Base-by-base conservation (phyloP, 2,329 filamentous ascomycete species). In the Ceratocystiopsis brevicomis region DNA sequence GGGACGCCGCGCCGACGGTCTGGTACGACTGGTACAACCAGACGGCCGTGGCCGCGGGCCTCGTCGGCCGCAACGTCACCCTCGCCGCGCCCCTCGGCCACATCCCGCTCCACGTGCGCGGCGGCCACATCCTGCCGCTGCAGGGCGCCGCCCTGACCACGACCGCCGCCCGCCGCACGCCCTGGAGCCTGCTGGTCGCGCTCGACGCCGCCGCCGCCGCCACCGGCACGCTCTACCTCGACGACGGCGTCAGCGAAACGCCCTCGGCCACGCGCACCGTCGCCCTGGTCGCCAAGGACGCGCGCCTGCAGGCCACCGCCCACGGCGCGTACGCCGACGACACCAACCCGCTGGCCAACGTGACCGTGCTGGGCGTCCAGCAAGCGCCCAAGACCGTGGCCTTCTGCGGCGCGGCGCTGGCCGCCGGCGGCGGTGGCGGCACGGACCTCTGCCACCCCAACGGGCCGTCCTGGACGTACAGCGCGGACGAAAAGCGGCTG, bases 11-110 rank as follows among this genome's bases (percentile, higher is more conserved):
- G 32, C 13, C 59, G 59, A 58, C 41, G 13, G 57, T 74, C 2
- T 87, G 80, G 76, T 87, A 85, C 52, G 81, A 87, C 56, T 87
- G 80, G 79, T 85, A 85, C 57, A 79, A 69, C n/a, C 71, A 75
- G 41, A 66, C 65, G 0, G 64, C 64, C 0, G 62, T 83, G 11
- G 56, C 61, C 1, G 40, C 30, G 45, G 39, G 42, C 37, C 25
- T 46, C 3, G 42, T 53, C 1, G 62, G 59, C 3, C 52, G 61
- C 49, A 64, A 64, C 35, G 57, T 64, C 9, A 64, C 60, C 1
- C 57, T 65, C 16, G 56, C 56, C 5, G 62, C 62, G 3, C 61
- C 59, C 64, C 55, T 81, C 67, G 45, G 82, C 65, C 61, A 86
- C 51, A 85, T 87, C 36, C 80, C 80, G 0, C 69, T 87, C 2